Evolutionary conservation across 495 filamentous ascomycete genomes (phyloP).

Genomic region (Penicillium coprophilum): DNA sequence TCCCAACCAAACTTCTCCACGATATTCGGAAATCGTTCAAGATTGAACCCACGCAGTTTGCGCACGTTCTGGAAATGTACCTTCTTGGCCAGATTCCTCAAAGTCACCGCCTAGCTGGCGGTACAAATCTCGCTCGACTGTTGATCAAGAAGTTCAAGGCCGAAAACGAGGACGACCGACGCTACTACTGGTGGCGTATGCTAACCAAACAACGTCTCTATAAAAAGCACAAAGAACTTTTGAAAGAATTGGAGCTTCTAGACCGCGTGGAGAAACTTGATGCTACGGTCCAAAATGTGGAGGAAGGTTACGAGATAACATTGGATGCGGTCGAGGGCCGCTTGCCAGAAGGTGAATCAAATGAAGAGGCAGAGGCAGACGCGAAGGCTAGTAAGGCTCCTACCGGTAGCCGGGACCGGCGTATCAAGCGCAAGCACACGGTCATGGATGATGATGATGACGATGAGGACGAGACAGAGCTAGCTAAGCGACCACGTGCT

Average conservation of each 20-base stretch:
- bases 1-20: conserved; percentile 57
- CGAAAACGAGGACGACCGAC: conserved; percentile 54
- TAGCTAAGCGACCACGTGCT: conserved; percentile 41
- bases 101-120: conserved; percentile 56
- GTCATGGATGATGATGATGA: conserved; percentile 51
- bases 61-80: conserved; percentile 82
- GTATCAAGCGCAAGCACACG: conserved; percentile 49
- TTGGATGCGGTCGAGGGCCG: conserved; percentile 53
- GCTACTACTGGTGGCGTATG: conserved; percentile 80
- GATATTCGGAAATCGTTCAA: conserved; percentile 65
- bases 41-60: conserved; percentile 85
- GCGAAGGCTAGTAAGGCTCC: conserved; percentile 24
- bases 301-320: conserved; percentile 75
- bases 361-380: conserved; percentile 19
- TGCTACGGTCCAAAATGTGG: conserved; percentile 71
- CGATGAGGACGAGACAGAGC: conserved; percentile 36
- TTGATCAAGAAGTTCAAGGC: conserved; percentile 57
- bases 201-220: conserved; percentile 80
- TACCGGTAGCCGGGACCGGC: conserved; percentile 29
- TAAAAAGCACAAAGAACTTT: conserved; percentile 69
- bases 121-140: conserved; percentile 47
- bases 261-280: conserved; percentile 83
- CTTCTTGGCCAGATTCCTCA: conserved; percentile 73
- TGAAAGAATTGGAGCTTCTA: conserved; percentile 72
- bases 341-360: conserved; percentile 22